phyloP scores from a whole-genome alignment of 768 basidiomycete genomes.

The Glaciozyma martinii region DNA sequence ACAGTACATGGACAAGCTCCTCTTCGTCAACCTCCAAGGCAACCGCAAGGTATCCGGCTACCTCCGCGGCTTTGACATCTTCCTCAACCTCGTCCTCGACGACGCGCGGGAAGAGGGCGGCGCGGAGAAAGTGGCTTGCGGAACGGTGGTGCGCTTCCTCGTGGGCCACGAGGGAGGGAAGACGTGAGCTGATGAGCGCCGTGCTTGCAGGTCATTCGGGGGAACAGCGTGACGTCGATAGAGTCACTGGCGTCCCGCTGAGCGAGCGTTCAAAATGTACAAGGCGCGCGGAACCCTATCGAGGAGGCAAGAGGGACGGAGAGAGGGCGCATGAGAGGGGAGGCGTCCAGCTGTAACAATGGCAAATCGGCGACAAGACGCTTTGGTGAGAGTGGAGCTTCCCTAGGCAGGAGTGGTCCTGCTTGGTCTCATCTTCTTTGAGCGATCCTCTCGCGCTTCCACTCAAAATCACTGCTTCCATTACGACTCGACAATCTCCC shows the following conservation, averaged over 20 bases:
- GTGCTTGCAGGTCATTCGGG: slow-evolving; percentile 70
- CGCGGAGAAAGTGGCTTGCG: slow-evolving; percentile 62
- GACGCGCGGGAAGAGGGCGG: slow-evolving; percentile 86
- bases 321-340: neutral
- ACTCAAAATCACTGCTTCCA: neutral
- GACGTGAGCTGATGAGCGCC: neutral
- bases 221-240: slow-evolving; percentile 94
- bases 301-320: neutral
- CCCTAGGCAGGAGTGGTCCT: too few species aligned
- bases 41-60: slow-evolving; percentile 92
- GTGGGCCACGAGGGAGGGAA: neutral
- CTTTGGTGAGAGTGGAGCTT: neutral
- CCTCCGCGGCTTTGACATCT: slow-evolving; percentile 94
- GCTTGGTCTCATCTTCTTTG: too few species aligned
- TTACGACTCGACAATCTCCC: slow-evolving; percentile 44
- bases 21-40: slow-evolving; percentile 69
- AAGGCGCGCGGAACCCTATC: too few species aligned
- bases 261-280: too few species aligned
- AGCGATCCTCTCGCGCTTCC: too few species aligned
- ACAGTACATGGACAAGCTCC: slow-evolving; percentile 98
- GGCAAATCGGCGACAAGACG: too few species aligned
- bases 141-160: slow-evolving; percentile 68
- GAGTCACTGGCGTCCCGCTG: slow-evolving; percentile 45
- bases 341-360: too few species aligned
- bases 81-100: slow-evolving; percentile 95